phyloP scores from a whole-genome alignment of 176 grass and related monocot genomes.

The Themeda triandra region DNA sequence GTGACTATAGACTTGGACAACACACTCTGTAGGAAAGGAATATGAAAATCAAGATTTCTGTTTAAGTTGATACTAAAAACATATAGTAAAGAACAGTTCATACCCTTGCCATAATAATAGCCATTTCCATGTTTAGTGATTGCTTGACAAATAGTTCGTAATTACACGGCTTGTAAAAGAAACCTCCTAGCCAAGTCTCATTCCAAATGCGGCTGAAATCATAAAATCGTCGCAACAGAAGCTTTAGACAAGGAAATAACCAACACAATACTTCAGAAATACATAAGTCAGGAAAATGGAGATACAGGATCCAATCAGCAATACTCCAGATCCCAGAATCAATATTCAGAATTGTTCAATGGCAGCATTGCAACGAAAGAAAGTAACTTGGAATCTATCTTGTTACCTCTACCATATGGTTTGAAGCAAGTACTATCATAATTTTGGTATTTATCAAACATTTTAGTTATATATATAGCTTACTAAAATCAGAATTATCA shows the following conservation, averaged over 20 bases:
- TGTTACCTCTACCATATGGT: neutral
- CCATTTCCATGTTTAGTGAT: constrained; percentile 99
- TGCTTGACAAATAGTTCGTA: constrained; percentile 99
- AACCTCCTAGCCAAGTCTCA: constrained; percentile 87
- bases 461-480: neutral
- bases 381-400: neutral
- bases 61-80: neutral
- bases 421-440: neutral
- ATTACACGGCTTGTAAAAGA: constrained; percentile 99
- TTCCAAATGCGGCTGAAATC: constrained; percentile 93
- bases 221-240: constrained; percentile 4
- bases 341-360: neutral
- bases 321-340: neutral
- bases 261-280: constrained; percentile 10
- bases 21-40: neutral
- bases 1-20: constrained; percentile 5
- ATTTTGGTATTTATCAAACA: neutral
- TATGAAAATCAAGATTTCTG: constrained; percentile 1
- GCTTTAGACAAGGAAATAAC: neutral
- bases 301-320: constrained; percentile 18
- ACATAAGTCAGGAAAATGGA: neutral
- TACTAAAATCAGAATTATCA: neutral
- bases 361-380: neutral
- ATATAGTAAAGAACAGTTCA: constrained; percentile 14
- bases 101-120: constrained; percentile 98